Evolutionary conservation across 306 rosid species (phyloP).

Genomic region (Cucurbita moschata): DNA sequence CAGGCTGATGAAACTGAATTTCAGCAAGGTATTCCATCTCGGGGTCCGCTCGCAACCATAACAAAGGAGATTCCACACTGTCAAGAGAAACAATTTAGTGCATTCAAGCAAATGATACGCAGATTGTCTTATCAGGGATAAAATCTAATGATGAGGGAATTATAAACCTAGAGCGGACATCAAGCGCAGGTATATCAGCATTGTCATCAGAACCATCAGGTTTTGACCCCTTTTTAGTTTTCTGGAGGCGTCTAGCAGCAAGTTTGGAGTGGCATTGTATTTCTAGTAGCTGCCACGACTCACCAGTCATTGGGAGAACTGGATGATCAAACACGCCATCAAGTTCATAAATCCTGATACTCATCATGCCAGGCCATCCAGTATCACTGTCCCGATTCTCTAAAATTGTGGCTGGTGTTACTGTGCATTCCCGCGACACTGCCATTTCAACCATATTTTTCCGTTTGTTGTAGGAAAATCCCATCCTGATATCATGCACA

Average conservation of each 20-base stretch:
- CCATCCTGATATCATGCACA: conserved; percentile 46
- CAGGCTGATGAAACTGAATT: conserved; percentile 77
- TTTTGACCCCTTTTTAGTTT: conserved; percentile 72
- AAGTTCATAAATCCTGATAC: conserved; percentile 85
- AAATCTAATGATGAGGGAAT: neutral
- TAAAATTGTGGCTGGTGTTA: conserved; percentile 35
- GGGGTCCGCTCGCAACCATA: conserved; percentile 98
- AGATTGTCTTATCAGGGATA: conserved; percentile 1
- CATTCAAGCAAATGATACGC: conserved; percentile 8
- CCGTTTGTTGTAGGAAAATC: conserved; percentile 86
- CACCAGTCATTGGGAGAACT: conserved; percentile 91
- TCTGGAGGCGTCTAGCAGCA: conserved; percentile 86
- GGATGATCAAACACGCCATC: conserved; percentile 99
- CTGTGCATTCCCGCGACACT: conserved; percentile 82
- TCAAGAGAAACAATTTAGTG: conserved; percentile 4
- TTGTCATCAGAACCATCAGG: conserved; percentile 91
- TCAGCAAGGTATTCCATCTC: conserved; percentile 98
- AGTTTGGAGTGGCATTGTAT: conserved; percentile 87
- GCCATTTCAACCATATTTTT: conserved; percentile 95
- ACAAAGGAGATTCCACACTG: conserved; percentile 80
- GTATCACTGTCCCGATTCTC: conserved; percentile 67
- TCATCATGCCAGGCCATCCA: conserved; percentile 99
- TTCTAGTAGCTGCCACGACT: conserved; percentile 78
- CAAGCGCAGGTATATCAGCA: conserved; percentile 61
- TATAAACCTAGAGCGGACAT: conserved; percentile 63